These are phyloP conservation scores for Aspergillus affinis DNA, from an alignment of 495 filamentous ascomycete genomes.

Conservation along the genomic window DNA sequence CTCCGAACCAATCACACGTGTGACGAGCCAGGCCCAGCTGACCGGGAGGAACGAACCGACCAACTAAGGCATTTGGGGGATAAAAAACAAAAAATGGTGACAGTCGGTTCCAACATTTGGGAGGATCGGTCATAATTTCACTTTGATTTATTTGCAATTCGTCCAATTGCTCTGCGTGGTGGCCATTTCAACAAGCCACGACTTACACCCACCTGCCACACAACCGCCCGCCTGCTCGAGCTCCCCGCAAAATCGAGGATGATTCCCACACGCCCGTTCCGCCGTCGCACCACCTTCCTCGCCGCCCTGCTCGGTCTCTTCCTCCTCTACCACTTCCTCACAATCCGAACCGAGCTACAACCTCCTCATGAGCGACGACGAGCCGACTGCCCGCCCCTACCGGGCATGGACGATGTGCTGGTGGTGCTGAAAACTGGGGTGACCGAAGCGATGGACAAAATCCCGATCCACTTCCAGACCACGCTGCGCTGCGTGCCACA, in stretches of 20 bases:
- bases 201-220: neutral
- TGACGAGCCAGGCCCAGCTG: neutral
- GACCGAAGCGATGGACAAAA: constrained; percentile 43
- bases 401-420: constrained; percentile 44
- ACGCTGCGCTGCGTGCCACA: constrained; percentile 54
- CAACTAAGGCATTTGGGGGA: neutral
- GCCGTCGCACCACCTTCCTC: constrained; percentile 31
- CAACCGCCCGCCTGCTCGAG: neutral
- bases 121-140: constrained; percentile 16
- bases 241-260: constrained; percentile 18
- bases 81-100: constrained; percentile 6
- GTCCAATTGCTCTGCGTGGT: constrained; percentile 4
- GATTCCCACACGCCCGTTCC: constrained; percentile 30
- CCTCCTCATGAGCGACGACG: constrained; percentile 18
- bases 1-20: neutral
- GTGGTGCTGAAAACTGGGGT: constrained; percentile 50
- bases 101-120: neutral
- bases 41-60: neutral
- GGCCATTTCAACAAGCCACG: constrained; percentile 1
- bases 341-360: constrained; percentile 22
- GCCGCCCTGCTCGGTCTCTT: constrained; percentile 29
- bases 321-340: constrained; percentile 36
- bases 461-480: constrained; percentile 50
- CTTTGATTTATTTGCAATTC: constrained; percentile 1
- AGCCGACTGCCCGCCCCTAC: constrained; percentile 36